Evolutionary conservation across 495 filamentous ascomycete species (phyloP), one percentile per base, ranked within the genome.

Genomic region (Neurospora pannonica): DNA sequence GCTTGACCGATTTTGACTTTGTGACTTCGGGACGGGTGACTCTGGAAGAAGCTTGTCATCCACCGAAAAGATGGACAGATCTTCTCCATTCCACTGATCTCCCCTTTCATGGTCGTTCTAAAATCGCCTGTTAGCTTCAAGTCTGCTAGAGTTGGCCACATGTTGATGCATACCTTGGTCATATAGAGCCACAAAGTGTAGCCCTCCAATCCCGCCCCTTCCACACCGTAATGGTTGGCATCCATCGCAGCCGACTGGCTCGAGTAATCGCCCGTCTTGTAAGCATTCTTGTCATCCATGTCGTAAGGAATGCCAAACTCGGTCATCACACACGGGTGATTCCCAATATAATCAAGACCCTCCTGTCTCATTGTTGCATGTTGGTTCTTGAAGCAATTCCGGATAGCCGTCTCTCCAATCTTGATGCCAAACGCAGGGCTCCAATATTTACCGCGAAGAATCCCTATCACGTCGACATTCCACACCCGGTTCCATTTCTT

Each of bases 301-400:
- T 99, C 97, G 79, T 97, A 99, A 0, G 96, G 96, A 74, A 98
- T 97, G 34, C 96, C 96, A 77, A 98, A 97, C 78, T 99, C 96
- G 1, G 93, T 97, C 80, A 97, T 92, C 13, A 99, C 84, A 76
- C 95, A 92, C 1, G 96, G 96, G 76, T 97, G 96, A 40, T 91
- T 88, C 19, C 96, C 96, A 88, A 97, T 94, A 72, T 95, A 91
- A 40, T 95, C 91, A 21, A 90, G 81, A n/a, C 97, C 97, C 82
- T 99, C 96, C 74, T 97, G 87, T 71, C 90, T 88, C 42, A 99
- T 94, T 17, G 92, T 92, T 21, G 90, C 89, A n/a, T 98, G 89
- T 77, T 99, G 96, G 76, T 98, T 93, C 74, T 90, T 88, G 81
- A 99, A 90, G 81, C 94, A 98, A 75, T 98, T 98, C 54, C 96